Evolutionary conservation across 164 flowering plant species (phyloP).

Genomic region (Kingdonia uniflora): DNA sequence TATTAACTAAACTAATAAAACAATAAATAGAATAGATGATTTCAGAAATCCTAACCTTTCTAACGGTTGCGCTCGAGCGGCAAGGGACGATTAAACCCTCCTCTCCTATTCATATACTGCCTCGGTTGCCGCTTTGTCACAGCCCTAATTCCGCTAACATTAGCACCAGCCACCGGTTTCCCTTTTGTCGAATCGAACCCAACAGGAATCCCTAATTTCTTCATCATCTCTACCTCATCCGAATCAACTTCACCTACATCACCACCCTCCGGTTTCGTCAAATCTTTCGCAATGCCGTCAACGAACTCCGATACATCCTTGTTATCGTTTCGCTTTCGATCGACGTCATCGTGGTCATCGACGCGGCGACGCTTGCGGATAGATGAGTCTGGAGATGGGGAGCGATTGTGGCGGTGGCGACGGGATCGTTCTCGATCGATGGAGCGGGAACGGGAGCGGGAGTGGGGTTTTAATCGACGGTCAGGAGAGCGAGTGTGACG

Average conservation of each 20-base stretch:
- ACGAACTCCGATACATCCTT: constrained; percentile 37
- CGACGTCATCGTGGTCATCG: constrained; percentile 23
- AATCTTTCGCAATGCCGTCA: constrained; percentile 45
- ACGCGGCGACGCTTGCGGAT: constrained; percentile 24
- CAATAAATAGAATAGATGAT: too few relatives aligned
- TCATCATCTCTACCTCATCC: constrained; percentile 87
- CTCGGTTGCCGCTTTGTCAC: constrained; percentile 88
- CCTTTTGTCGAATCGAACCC: constrained; percentile 97
- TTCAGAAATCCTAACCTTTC: neutral
- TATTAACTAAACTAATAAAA: too few relatives aligned
- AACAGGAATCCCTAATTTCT: constrained; percentile 72
- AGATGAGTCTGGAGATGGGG: constrained; percentile 40
- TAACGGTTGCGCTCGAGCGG: constrained; percentile 76
- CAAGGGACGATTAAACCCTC: constrained; percentile 92
- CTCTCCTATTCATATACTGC: constrained; percentile 95
- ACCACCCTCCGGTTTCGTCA: constrained; percentile 18
- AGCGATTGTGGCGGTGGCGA: constrained; percentile 32
- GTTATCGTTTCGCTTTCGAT: constrained; percentile 14
- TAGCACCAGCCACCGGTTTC: constrained; percentile 78
- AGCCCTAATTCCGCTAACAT: constrained; percentile 69
- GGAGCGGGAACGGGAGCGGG: constrained; percentile 39
- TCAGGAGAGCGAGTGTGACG: constrained; percentile 33
- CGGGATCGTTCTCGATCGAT: constrained; percentile 29
- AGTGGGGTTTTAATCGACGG: constrained; percentile 25
- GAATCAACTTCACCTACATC: constrained; percentile 23